Base-by-base conservation (phyloP, 345 rosid species). In the Luvunga scandens region DNA sequence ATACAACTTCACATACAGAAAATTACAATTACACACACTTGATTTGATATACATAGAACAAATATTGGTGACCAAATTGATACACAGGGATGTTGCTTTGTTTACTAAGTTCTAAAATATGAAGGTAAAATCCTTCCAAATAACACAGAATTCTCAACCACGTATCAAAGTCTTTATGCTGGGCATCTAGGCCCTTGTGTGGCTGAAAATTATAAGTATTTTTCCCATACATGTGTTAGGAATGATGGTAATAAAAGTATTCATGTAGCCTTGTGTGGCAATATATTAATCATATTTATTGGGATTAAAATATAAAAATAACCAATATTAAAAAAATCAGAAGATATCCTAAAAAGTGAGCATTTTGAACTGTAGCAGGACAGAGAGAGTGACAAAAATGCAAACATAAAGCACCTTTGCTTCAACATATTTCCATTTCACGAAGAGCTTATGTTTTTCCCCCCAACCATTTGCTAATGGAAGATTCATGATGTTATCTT, bases 391-490 rank as follows among this genome's bases (percentile, higher is more conserved):
- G 33, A 45, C 13, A 71, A 56, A 76, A 38, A 78, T 36, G 69
- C 8, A 65, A 21, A 65, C 28, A 72, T n/a, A 56, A 61, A 22
- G 59, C 82, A 97, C 99, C 98, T 87, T 94, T 57, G 98, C 91
- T 84, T 94, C 99, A 79, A 84, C 85, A 79, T 90, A 88, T 85
- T 94, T 94, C 99, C 99, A 97, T 82, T 94, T 91, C n/a, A 97
- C 88, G 55, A 88, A 97, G 75, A 87, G 90, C 28, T 77, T 86
- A 84, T 97, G 99, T 83, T 97, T 97, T 81, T 88, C 95, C 55
- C 98, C 99, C 98, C 99, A 97, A n/a, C 94, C 98, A 86, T 90
- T 93, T 76, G 93, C 81, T 78, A 97, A 80, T 22, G 90, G 96
- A 87, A 93, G 97, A 87, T 90, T 94, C 93, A 89, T 90, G 16